Base-by-base conservation (phyloP, 371 early-diverging fungal species). In the Funneliformis caledonium region DNA sequence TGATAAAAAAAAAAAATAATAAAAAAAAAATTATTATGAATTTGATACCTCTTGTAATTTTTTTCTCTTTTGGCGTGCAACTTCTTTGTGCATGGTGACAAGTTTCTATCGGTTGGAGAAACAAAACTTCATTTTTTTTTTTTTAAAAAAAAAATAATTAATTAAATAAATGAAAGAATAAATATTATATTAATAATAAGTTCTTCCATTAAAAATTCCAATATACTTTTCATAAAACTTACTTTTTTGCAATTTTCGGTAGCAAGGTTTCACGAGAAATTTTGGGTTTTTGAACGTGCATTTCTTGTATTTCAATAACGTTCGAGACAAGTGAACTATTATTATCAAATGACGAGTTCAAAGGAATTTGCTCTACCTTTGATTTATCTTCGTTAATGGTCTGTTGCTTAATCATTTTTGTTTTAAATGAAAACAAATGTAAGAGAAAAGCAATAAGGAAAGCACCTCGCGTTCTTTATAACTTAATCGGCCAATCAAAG, bases 41-140 rank as follows among this genome's bases (percentile, higher is more conserved):
- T 43, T 31, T 33, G 2, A 19, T 19, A 69, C 69, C 33, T 69
- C n/a, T 75, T 75, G 59, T 16, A 75, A 60, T 52, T 75, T 75
- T 75, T 75, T 9, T 33, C 16, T 75, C 60, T 75, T 31, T 60
- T 56, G 19, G n/a, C 76, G 19, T 75, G 76, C 59, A 75, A 75
- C 26, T 59, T 26, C n/a, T 48, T 56, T 6, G 76, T 33, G n/a
- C 76, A 75, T 52, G 76, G 76, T 16, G 76, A 75, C n/a, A 75
- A 75, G 26, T 59, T 37, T n/a, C 43, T 75, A 43, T 75, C 76
- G 14, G 76, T 75, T 1, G 76, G 76, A 19, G 76, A 75, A n/a
- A n/a, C 11, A 16, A 75, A 59, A 45, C 76, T 75, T 26, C 26
- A 26, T 26, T 26, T 26, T 26, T 26, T 26, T 26, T 26, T 26